phyloP scores from a whole-genome alignment of 805 yeast species.

The Candida silvicultrix region DNA sequence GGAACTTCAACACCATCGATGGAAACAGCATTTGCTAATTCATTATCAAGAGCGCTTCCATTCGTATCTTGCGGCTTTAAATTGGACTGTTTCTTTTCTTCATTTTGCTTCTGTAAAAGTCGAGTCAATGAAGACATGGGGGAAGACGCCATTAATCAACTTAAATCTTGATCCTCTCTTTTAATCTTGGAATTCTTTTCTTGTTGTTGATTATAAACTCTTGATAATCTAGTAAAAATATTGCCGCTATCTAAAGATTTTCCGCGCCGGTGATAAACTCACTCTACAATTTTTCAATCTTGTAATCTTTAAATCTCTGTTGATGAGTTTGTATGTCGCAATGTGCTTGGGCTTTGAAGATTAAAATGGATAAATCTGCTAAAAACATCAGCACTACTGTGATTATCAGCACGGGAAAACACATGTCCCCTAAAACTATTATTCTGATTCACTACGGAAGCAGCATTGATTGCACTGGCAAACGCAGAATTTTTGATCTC shows the following conservation, averaged over 20 bases:
- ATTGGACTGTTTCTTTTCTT: constrained; percentile 2
- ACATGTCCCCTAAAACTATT: too few species aligned
- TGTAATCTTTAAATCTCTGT: too few species aligned
- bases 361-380: too few species aligned
- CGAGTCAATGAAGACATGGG: constrained; percentile 23
- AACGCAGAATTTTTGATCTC: not conserved
- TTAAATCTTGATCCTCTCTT: too few species aligned
- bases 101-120: constrained; percentile 20
- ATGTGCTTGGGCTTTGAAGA: too few species aligned
- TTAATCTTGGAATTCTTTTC: not conserved
- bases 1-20: constrained; percentile 24
- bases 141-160: constrained; percentile 8
- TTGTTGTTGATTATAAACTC: not conserved
- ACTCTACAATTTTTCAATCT: too few species aligned
- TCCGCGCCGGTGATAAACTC: not conserved
- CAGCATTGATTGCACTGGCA: too few species aligned
- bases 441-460: not conserved
- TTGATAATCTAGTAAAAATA: not conserved
- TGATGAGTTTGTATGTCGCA: too few species aligned
- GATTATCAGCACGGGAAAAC: not conserved
- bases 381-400: too few species aligned
- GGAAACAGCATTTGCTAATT: constrained; percentile 19
- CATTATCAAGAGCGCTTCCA: constrained; percentile 7
- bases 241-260: not conserved
- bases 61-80: constrained; percentile 1